Base-by-base conservation (phyloP, 1,284 basidiomycete genomes). In the Apiotrichum domesticum region DNA sequence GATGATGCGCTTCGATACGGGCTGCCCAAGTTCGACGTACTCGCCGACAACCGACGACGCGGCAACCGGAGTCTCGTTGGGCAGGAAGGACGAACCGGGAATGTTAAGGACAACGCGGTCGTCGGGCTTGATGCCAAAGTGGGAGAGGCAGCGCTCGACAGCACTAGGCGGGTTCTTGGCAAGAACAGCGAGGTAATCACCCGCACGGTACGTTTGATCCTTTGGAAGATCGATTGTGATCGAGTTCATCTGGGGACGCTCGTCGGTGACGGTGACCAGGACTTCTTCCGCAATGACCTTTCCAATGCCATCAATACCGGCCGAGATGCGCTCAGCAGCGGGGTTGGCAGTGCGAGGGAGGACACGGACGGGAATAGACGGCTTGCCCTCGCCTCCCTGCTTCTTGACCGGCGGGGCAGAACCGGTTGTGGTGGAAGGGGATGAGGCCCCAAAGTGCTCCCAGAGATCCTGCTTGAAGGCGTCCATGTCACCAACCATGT, bases 101-200 rank as follows among this genome's bases (percentile, higher is more conserved):
- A 53, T 34, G 52, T 56, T 44, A 46, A 62, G 52, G 14, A 49
- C 39, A 37, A 62, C 42, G 39, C 45, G 54, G 51, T 79, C 60
- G 45, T 60, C 52, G 35, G 29, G 35, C 11, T 52, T 37, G 46
- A 58, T 51, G 35, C 52, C 46, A 47, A 58, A 56, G 58, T 54
- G 51, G 41, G 35, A 29, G 44, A 62, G 57, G 0, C 35, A 51
- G 33, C 59, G 55, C 6, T 58, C 52, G 7, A 55, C 46, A 1
- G 48, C 52, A 10, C 40, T 41, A 13, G 33, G 11, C 3, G 58
- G 56, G 54, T 62, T 62, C 54, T 62, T 63, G 10, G 66, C 63
- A 8, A 66, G 55, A n/a, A 82, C 78, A 1, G 79, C 77, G 29
- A 82, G 73, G 61, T 82, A 82, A 65, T 82, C 81, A 10, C 81